A percentile compares a stretch with the other conserved stretches of the same genome.
Evolutionary conservation across 176 grass and related monocot species (phyloP).

Genomic region (Typha latifolia): DNA sequence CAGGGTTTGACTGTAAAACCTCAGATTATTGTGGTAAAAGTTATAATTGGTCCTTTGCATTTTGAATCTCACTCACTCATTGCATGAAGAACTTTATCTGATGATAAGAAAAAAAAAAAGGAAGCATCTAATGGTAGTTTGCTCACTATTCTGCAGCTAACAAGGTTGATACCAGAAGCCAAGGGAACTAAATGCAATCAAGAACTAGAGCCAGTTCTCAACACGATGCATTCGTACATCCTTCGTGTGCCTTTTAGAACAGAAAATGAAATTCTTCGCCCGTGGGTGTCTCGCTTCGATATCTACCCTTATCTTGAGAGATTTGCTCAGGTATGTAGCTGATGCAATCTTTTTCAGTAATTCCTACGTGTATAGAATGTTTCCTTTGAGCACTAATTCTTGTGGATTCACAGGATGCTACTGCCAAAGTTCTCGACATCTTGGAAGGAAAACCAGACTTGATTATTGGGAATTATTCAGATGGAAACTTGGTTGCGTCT

Average conservation of each 20-base stretch:
- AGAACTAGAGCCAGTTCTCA: conserved; percentile 70
- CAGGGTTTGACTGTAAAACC: conserved; percentile 73
- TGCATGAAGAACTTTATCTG: neutral
- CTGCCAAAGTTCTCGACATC: conserved; percentile 61
- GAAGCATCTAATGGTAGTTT: neutral
- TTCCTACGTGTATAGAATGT: neutral
- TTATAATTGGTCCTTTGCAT: conserved; percentile 1
- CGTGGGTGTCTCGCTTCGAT: conserved; percentile 94
- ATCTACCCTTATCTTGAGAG: conserved; percentile 95
- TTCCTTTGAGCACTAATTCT: neutral
- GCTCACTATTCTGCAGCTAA: conserved; percentile 37
- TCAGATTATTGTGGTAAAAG: conserved; percentile 87
- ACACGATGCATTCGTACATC: conserved; percentile 71
- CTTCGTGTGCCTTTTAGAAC: conserved; percentile 82
- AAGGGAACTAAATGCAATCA: conserved; percentile 90
- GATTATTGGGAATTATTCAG: conserved; percentile 93
- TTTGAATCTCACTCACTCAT: neutral
- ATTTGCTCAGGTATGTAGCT: conserved; percentile 69
- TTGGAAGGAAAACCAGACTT: conserved; percentile 88
- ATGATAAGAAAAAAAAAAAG: neutral
- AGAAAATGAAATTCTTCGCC: conserved; percentile 43
- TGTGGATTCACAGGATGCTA: conserved; percentile 47
- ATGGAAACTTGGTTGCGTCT: conserved; percentile 90
- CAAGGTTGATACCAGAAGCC: conserved; percentile 90
- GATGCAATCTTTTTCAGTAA: neutral